Percentiles rank a stretch among this genome's conserved stretches.
These are phyloP conservation scores for Aspergillus olivimuriae DNA, from an alignment of 495 filamentous ascomycete species.

Conservation along the genomic window DNA sequence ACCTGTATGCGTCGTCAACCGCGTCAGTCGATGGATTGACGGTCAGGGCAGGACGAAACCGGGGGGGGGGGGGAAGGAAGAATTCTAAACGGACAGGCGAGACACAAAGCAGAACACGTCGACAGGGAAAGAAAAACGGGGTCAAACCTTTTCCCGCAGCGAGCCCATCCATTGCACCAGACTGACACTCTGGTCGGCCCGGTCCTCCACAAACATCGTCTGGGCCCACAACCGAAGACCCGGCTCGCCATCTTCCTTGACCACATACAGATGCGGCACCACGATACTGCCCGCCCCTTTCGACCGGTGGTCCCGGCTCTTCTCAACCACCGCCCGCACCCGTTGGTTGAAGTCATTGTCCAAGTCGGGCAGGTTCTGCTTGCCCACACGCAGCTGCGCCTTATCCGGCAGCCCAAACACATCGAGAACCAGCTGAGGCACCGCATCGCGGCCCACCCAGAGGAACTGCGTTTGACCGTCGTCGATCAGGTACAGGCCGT, in stretches of 20 bases:
- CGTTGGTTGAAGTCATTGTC: conserved; percentile 97
- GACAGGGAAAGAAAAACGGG: conserved; percentile 9
- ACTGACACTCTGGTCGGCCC: conserved; percentile 88
- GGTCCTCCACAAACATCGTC: conserved; percentile 91
- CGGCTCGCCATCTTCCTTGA: conserved; percentile 93
- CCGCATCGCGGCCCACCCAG: conserved; percentile 90
- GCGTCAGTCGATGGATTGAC: conserved; percentile 20
- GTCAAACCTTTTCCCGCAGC: conserved; percentile 90
- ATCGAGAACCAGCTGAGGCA: conserved; percentile 80
- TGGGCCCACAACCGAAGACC: conserved; percentile 94
- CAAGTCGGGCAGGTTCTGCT: conserved; percentile 73
- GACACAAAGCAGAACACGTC: conserved; percentile 7
- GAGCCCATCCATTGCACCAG: conserved; percentile 88
- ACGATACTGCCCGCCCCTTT: conserved; percentile 87
- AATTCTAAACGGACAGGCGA: too few relatives aligned
- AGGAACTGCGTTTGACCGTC: conserved; percentile 97
- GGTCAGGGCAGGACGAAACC: too few relatives aligned
- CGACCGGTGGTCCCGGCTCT: conserved; percentile 79
- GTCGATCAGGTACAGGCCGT: conserved; percentile 95
- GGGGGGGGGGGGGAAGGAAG: too few relatives aligned
- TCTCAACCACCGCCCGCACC: conserved; percentile 80
- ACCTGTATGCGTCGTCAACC: conserved; percentile 21
- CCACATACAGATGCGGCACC: conserved; percentile 86
- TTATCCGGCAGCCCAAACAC: conserved; percentile 83
- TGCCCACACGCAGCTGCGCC: conserved; percentile 81